Conservation (phyloP, 371 early-diverging fungal genomes). For the Haplosporangium sp. region DNA sequence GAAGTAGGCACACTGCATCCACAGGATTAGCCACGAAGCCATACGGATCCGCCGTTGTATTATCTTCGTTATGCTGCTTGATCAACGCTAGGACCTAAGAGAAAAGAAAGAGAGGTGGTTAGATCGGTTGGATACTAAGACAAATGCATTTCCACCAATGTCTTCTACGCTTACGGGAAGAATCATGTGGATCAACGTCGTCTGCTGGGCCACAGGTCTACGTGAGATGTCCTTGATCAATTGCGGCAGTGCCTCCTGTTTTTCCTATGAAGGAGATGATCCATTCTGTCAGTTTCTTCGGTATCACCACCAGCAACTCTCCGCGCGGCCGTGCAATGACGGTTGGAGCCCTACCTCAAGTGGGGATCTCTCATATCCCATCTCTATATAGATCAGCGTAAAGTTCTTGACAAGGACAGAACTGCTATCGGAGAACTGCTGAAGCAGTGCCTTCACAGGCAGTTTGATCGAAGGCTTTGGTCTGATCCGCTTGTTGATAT, state of each 20-base stretch:
- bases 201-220: conserved; percentile 68
- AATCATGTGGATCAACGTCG: conserved; percentile 70
- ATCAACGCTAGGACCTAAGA: conserved; percentile 64
- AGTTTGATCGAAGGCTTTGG: conserved; percentile 67
- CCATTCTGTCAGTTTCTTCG: too few relatives aligned
- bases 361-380: conserved; percentile 66
- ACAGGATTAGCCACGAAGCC: conserved; percentile 63
- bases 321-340: conserved; percentile 58
- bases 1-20: conserved; percentile 67
- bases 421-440: conserved; percentile 58
- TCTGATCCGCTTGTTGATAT: conserved; percentile 84
- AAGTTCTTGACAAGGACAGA: conserved; percentile 74
- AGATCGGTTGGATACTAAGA: background rate
- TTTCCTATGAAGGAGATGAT: conserved; percentile 20
- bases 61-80: conserved; percentile 61
- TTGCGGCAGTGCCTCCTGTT: conserved; percentile 59
- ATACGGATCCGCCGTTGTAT: conserved; percentile 64
- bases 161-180: conserved; percentile 61
- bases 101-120: background rate
- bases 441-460: conserved; percentile 69
- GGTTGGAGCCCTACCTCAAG: conserved; percentile 51
- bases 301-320: background rate
- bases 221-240: conserved; percentile 68
- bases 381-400: conserved; percentile 80
- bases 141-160: background rate